Evolutionary conservation across 163 green algal species (phyloP).

Genomic region (Volvox carteri): DNA sequence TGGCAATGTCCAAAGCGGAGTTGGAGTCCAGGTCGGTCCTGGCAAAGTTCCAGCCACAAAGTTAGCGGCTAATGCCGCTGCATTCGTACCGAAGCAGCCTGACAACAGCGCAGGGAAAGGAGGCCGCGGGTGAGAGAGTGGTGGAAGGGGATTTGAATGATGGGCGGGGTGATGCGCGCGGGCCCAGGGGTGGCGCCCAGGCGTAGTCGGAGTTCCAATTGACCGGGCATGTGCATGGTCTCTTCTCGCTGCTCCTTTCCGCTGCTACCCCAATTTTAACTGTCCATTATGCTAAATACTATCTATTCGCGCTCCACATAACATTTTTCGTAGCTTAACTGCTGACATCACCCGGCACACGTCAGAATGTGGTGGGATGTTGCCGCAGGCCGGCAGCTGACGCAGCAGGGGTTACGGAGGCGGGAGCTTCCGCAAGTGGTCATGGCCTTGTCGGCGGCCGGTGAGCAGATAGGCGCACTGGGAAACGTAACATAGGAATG

Average conservation of each 20-base stretch:
- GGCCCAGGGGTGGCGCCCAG: no score
- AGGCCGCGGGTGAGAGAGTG: not conserved
- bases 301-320: no score
- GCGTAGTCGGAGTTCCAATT: no score
- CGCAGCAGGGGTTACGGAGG: not conserved
- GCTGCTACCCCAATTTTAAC: no score
- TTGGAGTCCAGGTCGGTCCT: not conserved
- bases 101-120: not conserved
- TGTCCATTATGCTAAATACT: no score
- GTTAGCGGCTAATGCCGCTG: slow-evolving; percentile 1
- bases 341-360: no score
- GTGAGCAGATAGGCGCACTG: no score
- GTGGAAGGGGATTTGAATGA: not conserved
- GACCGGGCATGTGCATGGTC: no score
- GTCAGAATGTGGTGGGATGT: no score
- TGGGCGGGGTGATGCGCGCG: not conserved
- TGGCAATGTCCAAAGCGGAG: not conserved
- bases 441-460: not conserved
- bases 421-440: not conserved
- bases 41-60: not conserved
- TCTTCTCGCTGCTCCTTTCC: no score
- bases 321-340: no score
- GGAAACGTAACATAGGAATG: no score
- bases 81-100: slow-evolving; percentile 42
- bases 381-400: not conserved